phyloP scores from a whole-genome alignment of 2,329 filamentous ascomycete species.

The Chaetomium strumarium region DNA sequence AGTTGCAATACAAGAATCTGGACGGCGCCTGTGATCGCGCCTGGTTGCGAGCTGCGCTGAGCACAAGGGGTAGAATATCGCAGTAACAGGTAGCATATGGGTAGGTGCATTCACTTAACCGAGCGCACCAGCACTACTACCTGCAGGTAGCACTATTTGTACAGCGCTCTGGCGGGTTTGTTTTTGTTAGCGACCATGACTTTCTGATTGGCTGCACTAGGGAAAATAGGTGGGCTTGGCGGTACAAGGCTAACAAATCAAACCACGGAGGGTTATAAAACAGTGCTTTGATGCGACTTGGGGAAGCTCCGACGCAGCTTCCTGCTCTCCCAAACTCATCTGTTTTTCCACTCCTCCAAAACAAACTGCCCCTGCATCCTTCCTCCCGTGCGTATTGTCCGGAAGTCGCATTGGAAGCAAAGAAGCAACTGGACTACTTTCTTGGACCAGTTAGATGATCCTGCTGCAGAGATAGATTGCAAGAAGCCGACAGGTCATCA shows the following conservation, averaged over 20 bases:
- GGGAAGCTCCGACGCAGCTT: slow-evolving; percentile 18
- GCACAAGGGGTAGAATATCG: slow-evolving; percentile 4
- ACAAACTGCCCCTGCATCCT: slow-evolving; percentile 15
- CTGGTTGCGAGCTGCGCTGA: slow-evolving; percentile 19
- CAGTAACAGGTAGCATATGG: neutral
- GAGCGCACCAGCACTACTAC: neutral
- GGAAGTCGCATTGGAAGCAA: slow-evolving; percentile 4
- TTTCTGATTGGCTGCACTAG: too few relatives aligned
- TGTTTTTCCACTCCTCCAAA: slow-evolving; percentile 13
- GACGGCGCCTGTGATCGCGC: slow-evolving; percentile 13
- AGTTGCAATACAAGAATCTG: slow-evolving; percentile 3
- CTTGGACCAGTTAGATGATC: slow-evolving; percentile 3
- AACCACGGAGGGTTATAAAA: neutral
- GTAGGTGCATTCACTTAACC: slow-evolving; percentile 12
- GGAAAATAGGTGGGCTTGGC: too few relatives aligned
- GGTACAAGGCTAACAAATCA: too few relatives aligned
- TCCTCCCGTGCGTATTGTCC: slow-evolving; percentile 11
- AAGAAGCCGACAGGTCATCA: neutral
- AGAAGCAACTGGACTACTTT: neutral
- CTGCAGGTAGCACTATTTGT: too few relatives aligned
- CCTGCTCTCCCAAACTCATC: slow-evolving; percentile 9
- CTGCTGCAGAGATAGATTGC: slow-evolving; percentile 5
- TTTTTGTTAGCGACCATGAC: too few relatives aligned
- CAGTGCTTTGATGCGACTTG: slow-evolving; percentile 11
- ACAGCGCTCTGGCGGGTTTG: too few relatives aligned